Base-by-base conservation (phyloP, 225 moss, liverwort and hornwort species). In the Thuidium tamariscinum region DNA sequence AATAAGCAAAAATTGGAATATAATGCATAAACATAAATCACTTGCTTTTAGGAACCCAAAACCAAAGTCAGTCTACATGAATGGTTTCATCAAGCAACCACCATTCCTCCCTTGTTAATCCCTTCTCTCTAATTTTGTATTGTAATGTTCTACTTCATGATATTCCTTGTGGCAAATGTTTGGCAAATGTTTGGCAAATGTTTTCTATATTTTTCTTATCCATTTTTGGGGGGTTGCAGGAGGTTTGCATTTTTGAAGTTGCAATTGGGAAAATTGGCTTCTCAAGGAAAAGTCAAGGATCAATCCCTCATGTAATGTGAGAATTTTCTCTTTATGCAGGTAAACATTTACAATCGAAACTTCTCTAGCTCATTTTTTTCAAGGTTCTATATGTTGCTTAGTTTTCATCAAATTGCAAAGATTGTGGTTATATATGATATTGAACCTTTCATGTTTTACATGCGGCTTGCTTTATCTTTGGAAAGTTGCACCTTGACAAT, bases 11-110 rank as follows among this genome's bases (percentile, higher is more conserved):
- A n/a, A n/a, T n/a, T n/a, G n/a, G n/a, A n/a, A n/a, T n/a, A n/a
- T n/a, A n/a, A n/a, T n/a, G n/a, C n/a, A n/a, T n/a, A n/a, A n/a
- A n/a, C n/a, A n/a, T n/a, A n/a, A n/a, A n/a, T n/a, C n/a, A n/a
- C n/a, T n/a, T n/a, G n/a, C n/a, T n/a, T n/a, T n/a, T n/a, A n/a
- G n/a, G n/a, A n/a, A n/a, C n/a, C n/a, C n/a, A n/a, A n/a, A n/a
- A n/a, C n/a, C n/a, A n/a, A n/a, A n/a, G n/a, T n/a, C n/a, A 39
- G 70, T 61, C 16, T 41, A 37, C 34, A 79, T 88, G 88, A 84
- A 88, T 82, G 82, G 90, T 92, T 92, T 88, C 79, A 68, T 84
- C 84, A 88, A 82, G 88, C 88, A 92, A 92, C 92, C 82, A 87
- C 84, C 78, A 86, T 84, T 87, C 65, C 68, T 86, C 84, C 86